Percentiles rank a stretch among this genome's conserved stretches.
phyloP scores from a whole-genome alignment of 2,329 filamentous ascomycete genomes.

The Talaromyces pinophilus region DNA sequence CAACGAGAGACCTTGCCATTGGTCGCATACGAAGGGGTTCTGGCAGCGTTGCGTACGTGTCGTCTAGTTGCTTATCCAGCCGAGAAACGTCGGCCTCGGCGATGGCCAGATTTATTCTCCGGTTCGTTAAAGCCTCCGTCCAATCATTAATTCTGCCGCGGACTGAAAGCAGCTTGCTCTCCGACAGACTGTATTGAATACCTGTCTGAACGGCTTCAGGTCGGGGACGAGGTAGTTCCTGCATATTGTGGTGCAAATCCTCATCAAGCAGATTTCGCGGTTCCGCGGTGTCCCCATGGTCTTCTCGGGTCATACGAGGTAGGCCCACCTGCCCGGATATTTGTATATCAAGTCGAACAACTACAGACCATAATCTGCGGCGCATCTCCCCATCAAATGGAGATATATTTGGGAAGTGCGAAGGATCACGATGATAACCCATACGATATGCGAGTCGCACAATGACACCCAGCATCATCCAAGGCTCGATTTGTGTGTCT shows the following conservation, averaged over 20 bases:
- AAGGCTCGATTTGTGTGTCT: conserved; percentile 18
- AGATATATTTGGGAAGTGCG: conserved; percentile 33
- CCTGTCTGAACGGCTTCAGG: conserved; percentile 28
- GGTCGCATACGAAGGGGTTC: conserved; percentile 23
- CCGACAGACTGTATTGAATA: conserved; percentile 28
- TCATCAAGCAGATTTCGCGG: conserved; percentile 46
- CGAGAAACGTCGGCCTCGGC: conserved; percentile 27
- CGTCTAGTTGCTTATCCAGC: conserved; percentile 28
- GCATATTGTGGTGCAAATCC: conserved; percentile 42
- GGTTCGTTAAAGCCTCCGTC: background rate
- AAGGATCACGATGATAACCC: conserved; percentile 49
- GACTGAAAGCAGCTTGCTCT: conserved; percentile 22
- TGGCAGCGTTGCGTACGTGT: conserved; percentile 26
- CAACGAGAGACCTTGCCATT: conserved; percentile 19
- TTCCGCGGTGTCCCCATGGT: conserved; percentile 41
- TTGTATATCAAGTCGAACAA: conserved; percentile 43
- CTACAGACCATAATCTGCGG: conserved; percentile 36
- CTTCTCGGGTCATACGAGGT: conserved; percentile 41
- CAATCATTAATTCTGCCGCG: conserved; percentile 24
- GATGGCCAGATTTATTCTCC: conserved; percentile 20
- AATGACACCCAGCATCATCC: conserved; percentile 33
- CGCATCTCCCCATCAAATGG: conserved; percentile 41
- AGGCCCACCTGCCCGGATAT: conserved; percentile 43
- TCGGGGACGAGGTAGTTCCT: conserved; percentile 32
- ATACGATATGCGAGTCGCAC: conserved; percentile 39